Percentiles rank a stretch among this genome's conserved stretches.
These are phyloP conservation scores for Prunella vulgaris DNA, from an alignment of 257 asterid species.

Conservation along the genomic window DNA sequence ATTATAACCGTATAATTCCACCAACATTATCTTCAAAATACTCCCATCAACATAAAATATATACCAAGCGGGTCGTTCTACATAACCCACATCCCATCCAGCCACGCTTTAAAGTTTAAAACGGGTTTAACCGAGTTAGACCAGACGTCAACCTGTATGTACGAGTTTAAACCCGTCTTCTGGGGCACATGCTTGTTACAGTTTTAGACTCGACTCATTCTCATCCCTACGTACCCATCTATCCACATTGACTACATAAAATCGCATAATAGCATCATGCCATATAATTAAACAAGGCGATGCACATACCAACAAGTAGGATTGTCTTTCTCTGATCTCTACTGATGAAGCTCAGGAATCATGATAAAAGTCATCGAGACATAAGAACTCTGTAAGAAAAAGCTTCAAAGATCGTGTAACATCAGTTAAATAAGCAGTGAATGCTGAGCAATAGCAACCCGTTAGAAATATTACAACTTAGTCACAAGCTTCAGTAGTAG, in stretches of 20 bases:
- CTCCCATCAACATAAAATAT: no score
- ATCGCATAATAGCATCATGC: background rate
- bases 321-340: background rate
- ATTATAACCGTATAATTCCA: no score
- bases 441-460: no score
- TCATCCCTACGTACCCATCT: background rate
- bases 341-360: conserved; percentile 7
- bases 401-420: background rate
- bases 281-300: background rate
- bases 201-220: background rate
- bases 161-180: no score
- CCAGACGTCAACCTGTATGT: no score
- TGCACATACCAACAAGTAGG: background rate
- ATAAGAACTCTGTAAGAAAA: background rate
- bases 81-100: no score
- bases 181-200: background rate
- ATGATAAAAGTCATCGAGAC: background rate
- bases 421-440: background rate
- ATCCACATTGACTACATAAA: no score
- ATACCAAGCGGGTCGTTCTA: no score
- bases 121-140: no score
- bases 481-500: conserved; percentile 6
- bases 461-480: conserved; percentile 8
- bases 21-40: no score
- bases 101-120: no score